A percentile compares a stretch with the other conserved stretches of the same genome.
phyloP scores from a whole-genome alignment of 73 alveolate genomes.

The Uronychia setigera region DNA sequence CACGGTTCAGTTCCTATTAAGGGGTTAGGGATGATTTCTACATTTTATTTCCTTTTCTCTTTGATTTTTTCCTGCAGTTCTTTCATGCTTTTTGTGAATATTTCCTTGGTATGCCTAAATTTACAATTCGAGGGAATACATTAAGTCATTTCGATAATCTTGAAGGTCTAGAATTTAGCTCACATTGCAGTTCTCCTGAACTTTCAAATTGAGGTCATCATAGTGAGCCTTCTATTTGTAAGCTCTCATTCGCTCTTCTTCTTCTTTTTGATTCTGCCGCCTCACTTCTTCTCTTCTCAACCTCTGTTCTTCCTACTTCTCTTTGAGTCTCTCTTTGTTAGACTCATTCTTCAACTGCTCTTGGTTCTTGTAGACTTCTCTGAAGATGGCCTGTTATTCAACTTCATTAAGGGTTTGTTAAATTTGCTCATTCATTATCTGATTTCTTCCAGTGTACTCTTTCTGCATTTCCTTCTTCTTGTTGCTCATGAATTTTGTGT shows the following conservation, averaged over 20 bases:
- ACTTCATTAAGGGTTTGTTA: conserved; percentile 16
- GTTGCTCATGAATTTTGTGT: neutral
- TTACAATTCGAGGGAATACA: neutral
- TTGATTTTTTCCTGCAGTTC: neutral
- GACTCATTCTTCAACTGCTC: neutral
- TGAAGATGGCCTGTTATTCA: conserved; percentile 22
- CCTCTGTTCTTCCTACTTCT: neutral
- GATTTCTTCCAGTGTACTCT: conserved; percentile 11
- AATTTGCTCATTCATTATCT: conserved; percentile 20
- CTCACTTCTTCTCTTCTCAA: conserved; percentile 2
- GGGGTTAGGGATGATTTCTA: neutral
- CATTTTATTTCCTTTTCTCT: neutral
- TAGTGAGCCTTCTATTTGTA: conserved; percentile 17
- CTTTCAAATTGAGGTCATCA: neutral
- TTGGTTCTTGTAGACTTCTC: conserved; percentile 34
- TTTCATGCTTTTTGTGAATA: neutral
- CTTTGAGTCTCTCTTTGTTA: neutral
- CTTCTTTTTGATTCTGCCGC: neutral
- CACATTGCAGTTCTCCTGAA: conserved; percentile 16
- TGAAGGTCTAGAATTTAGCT: conserved; percentile 9
- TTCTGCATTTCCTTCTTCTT: neutral
- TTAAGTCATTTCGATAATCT: conserved; percentile 7
- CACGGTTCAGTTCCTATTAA: neutral
- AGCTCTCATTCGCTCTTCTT: neutral
- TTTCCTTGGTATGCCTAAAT: neutral